Evolutionary conservation across 306 rosid genomes (phyloP), one percentile per base, ranked within the genome.

Genomic region (Fragaria nilgerrensis): DNA sequence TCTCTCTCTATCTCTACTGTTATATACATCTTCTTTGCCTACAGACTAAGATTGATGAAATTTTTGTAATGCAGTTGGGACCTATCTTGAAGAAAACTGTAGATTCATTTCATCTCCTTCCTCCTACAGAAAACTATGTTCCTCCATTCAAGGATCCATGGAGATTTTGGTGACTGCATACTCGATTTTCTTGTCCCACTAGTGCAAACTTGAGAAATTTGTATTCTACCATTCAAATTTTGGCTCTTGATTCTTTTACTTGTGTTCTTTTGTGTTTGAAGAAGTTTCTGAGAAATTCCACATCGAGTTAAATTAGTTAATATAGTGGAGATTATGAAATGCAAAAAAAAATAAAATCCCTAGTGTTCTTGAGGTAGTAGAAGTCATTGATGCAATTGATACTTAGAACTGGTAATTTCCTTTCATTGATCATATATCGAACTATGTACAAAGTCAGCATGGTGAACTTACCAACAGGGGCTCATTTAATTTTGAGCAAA

Each of bases 131-230:
- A 80, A 80, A 91, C 39, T 92, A 96, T 75, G 94, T 92, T 74
- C 98, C 99, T 82, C 98, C 99, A 23, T 91, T 45, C 88, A 89
- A 91, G 88, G 99, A 92, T 87, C 99, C 97, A 3, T 96, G 99
- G 98, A 88, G 98, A 85, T 92, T 96, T 90, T 96, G 99, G 99
- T 96, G 87, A 88, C 17, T n/a, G 70, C 44, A 20, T 13, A 50
- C 9, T 48, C 13, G 44, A 23, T 41, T 66, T 39, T 52, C 53
- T 39, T 4, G 12, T 22, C 36, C 34, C 53, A 10, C 37, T 49
- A 5, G 41, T 36, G 34, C 36, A 55, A 45, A 27, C 52, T 52
- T 3, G 50, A 68, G 37, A 66, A 37, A 58, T 80, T 68, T 61
- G 37, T 48, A 15, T 27, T 73, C 15, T 12, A 23, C 20, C 5